phyloP scores from a whole-genome alignment of 371 early-diverging fungal species.

The Mortierella sp. region DNA sequence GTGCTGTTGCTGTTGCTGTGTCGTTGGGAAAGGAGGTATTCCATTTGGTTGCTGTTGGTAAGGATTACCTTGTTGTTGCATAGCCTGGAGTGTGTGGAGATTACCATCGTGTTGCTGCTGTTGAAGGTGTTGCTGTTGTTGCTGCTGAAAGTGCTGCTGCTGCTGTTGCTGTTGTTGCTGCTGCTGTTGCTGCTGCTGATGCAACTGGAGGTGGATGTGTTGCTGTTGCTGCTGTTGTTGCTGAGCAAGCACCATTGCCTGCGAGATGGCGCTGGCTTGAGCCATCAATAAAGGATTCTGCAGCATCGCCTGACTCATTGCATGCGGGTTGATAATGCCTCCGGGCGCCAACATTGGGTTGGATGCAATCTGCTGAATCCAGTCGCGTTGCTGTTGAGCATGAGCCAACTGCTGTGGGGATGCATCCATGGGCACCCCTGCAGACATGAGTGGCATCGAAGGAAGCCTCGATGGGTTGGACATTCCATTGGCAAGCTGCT shows the following conservation, averaged over 20 bases:
- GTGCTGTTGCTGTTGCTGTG: conserved; percentile 24
- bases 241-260: conserved; percentile 48
- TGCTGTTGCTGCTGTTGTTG: conserved; percentile 34
- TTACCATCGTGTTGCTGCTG: conserved; percentile 21
- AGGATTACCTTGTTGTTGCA: conserved; percentile 5
- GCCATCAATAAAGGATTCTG: conserved; percentile 49
- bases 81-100: not conserved
- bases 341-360: conserved; percentile 46
- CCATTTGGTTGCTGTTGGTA: conserved; percentile 18
- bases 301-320: conserved; percentile 51
- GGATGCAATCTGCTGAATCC: conserved; percentile 33
- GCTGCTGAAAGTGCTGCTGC: conserved; percentile 24
- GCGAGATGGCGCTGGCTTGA: conserved; percentile 29
- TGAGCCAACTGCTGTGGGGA: conserved; percentile 14
- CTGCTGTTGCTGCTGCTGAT: conserved; percentile 26
- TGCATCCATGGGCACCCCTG: conserved; percentile 3
- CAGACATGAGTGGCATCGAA: not conserved
- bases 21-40: conserved; percentile 21
- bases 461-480: conserved; percentile 6
- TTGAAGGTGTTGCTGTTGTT: conserved; percentile 23
- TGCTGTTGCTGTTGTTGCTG: conserved; percentile 21
- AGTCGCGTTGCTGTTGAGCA: conserved; percentile 33
- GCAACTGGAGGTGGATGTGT: conserved; percentile 27
- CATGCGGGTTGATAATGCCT: conserved; percentile 42
- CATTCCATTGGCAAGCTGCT: conserved; percentile 11